These are phyloP conservation scores for Glycyrrhiza uralensis DNA, from an alignment of 306 rosid species.

Conservation along the genomic window DNA sequence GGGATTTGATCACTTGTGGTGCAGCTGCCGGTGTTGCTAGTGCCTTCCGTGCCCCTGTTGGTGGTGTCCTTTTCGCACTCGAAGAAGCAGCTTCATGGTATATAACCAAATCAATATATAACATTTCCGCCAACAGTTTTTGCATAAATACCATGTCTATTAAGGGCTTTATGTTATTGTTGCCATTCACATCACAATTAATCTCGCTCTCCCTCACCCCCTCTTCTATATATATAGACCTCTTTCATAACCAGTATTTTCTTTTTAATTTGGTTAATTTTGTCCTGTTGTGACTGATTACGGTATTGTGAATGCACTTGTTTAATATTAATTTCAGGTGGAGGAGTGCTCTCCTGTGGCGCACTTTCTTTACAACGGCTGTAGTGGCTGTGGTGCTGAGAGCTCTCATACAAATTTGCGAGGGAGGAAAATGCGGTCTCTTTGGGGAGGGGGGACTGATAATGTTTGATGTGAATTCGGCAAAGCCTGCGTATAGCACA, in stretches of 20 bases:
- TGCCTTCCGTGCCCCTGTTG: slow-evolving; percentile 82
- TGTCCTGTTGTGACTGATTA: too few relatives aligned
- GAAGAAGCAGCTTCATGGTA: slow-evolving; percentile 93
- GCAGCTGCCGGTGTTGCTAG: slow-evolving; percentile 90
- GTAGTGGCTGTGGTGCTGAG: slow-evolving; percentile 74
- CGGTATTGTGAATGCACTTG: too few relatives aligned
- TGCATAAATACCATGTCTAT: too few relatives aligned
- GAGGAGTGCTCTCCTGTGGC: slow-evolving; percentile 89
- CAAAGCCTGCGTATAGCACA: slow-evolving; percentile 34
- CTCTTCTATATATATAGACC: too few relatives aligned
- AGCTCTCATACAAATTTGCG: slow-evolving; percentile 48
- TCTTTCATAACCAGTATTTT: too few relatives aligned
- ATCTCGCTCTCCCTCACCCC: too few relatives aligned
- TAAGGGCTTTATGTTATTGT: too few relatives aligned
- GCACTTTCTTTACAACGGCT: slow-evolving; percentile 74
- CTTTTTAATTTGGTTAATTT: too few relatives aligned
- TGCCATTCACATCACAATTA: too few relatives aligned
- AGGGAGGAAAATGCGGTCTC: slow-evolving; percentile 58
- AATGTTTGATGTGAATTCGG: slow-evolving; percentile 55
- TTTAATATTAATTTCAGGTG: slow-evolving; percentile 49
- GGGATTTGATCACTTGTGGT: slow-evolving; percentile 81
- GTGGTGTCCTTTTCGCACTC: slow-evolving; percentile 86
- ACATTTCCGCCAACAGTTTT: too few relatives aligned
- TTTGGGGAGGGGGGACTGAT: slow-evolving; percentile 82
- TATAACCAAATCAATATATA: too few relatives aligned